phyloP scores from a whole-genome alignment of 2,329 filamentous ascomycete genomes.

The Trichophyton verrucosum region DNA sequence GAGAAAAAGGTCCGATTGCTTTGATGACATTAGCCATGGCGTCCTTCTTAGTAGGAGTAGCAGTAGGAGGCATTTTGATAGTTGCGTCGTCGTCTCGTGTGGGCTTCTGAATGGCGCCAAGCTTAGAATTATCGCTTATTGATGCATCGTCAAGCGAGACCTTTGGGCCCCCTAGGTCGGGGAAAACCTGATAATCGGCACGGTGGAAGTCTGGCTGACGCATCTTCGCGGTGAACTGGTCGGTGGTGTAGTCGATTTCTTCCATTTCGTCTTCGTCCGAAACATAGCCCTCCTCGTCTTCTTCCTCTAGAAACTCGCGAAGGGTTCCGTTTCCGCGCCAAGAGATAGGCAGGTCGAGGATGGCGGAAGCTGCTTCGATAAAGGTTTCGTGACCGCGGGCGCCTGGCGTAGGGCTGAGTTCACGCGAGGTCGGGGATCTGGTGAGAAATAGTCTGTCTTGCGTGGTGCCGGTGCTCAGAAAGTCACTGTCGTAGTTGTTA shows the following conservation, averaged over 20 bases:
- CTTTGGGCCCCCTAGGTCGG: background rate
- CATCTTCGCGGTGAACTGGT: background rate
- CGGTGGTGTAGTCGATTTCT: background rate
- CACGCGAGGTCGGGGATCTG: background rate
- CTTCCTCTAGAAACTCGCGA: background rate
- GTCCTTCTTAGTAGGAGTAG: too few species aligned
- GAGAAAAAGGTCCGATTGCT: background rate
- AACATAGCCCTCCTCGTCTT: background rate
- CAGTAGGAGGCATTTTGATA: background rate
- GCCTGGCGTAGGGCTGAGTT: slow-evolving; percentile 3
- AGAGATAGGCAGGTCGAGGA: background rate
- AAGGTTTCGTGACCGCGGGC: background rate
- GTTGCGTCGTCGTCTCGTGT: background rate
- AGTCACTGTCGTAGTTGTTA: background rate
- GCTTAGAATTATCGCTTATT: background rate
- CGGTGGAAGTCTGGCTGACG: slow-evolving; percentile 1
- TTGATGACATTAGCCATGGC: too few species aligned
- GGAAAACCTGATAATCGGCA: background rate
- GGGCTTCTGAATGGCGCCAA: background rate
- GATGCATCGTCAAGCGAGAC: background rate
- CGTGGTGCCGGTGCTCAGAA: background rate
- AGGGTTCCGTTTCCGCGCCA: background rate
- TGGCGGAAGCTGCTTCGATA: background rate
- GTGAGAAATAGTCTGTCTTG: background rate
- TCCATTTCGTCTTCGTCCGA: background rate